phyloP scores from a whole-genome alignment of 805 yeast genomes.

The Tetrapisispora arboricola region DNA sequence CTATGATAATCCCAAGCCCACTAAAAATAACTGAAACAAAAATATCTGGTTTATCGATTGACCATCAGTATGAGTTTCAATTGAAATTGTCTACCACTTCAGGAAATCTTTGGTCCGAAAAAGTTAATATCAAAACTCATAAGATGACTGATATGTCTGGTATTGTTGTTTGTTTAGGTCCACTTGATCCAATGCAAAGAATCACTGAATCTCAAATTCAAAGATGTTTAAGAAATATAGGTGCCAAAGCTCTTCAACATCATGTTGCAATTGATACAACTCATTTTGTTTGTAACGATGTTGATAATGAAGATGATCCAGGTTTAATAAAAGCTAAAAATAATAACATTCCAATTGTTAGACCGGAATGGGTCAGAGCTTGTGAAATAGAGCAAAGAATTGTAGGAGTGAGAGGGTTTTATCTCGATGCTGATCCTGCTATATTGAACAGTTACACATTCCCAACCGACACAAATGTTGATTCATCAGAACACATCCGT shows the following conservation, averaged over 20 bases:
- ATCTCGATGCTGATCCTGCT: conserved; percentile 45
- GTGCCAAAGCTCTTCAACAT: conserved; percentile 69
- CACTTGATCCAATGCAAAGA: conserved; percentile 46
- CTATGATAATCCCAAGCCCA: conserved; percentile 79
- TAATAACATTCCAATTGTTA: conserved; percentile 81
- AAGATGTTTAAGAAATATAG: conserved; percentile 54
- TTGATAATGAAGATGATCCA: conserved; percentile 22
- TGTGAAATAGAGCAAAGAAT: conserved; percentile 82
- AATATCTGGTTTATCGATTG: conserved; percentile 84
- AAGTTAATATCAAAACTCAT: conserved; percentile 67
- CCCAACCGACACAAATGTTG: conserved; percentile 7
- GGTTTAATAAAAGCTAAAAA: conserved; percentile 74
- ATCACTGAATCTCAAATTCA: conserved; percentile 48
- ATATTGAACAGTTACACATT: conserved; percentile 39
- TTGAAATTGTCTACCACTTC: conserved; percentile 80
- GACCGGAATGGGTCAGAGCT: conserved; percentile 96
- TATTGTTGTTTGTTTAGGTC: conserved; percentile 83
- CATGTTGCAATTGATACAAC: conserved; percentile 84
- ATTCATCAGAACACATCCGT: too few relatives aligned
- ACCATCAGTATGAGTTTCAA: conserved; percentile 69
- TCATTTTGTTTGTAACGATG: conserved; percentile 57
- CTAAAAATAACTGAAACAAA: conserved; percentile 69
- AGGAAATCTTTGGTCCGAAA: conserved; percentile 67
- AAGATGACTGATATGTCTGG: conserved; percentile 95
- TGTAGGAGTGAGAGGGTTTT: conserved; percentile 86